Percentiles rank a stretch among this genome's conserved stretches.
Conservation (phyloP, 805 yeast species). For the Metschnikowia chrysomelidarum region DNA sequence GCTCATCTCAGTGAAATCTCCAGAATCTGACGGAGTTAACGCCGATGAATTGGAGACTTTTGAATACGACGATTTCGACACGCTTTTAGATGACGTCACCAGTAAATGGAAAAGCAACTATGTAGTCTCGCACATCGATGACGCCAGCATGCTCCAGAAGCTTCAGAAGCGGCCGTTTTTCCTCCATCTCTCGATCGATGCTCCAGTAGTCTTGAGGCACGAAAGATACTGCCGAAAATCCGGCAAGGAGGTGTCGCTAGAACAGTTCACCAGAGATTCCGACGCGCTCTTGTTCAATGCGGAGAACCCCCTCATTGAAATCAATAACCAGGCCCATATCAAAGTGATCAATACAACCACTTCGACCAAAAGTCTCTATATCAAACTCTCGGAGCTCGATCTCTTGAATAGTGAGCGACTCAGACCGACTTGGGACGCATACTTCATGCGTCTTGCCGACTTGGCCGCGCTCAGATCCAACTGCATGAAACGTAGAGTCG, state of each 20-base stretch:
- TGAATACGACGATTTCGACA: constrained; percentile 40
- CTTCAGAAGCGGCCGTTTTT: constrained; percentile 77
- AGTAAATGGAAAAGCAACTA: constrained; percentile 59
- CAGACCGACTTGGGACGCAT: constrained; percentile 95
- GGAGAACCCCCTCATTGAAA: constrained; percentile 52
- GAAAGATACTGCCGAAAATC: constrained; percentile 29
- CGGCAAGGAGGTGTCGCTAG: constrained; percentile 21
- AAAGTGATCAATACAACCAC: constrained; percentile 40
- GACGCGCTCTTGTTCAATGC: constrained; percentile 42
- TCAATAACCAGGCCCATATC: constrained; percentile 55
- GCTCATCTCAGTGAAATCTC: constrained; percentile 17
- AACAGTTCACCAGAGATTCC: constrained; percentile 35
- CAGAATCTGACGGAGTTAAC: not conserved
- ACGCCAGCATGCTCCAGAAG: constrained; percentile 40
- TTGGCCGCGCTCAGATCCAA: constrained; percentile 90
- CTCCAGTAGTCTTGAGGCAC: constrained; percentile 56
- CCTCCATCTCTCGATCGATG: constrained; percentile 73
- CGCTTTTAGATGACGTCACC: constrained; percentile 61
- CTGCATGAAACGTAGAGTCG: constrained; percentile 97
- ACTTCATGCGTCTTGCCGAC: constrained; percentile 91
- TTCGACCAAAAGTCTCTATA: constrained; percentile 33
- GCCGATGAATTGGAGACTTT: constrained; percentile 10
- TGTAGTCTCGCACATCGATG: constrained; percentile 54
- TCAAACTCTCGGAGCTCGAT: constrained; percentile 40
- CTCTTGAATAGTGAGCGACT: constrained; percentile 46